Base-by-base conservation (phyloP, 768 basidiomycete genomes). In the Lentinus tigrinus region DNA sequence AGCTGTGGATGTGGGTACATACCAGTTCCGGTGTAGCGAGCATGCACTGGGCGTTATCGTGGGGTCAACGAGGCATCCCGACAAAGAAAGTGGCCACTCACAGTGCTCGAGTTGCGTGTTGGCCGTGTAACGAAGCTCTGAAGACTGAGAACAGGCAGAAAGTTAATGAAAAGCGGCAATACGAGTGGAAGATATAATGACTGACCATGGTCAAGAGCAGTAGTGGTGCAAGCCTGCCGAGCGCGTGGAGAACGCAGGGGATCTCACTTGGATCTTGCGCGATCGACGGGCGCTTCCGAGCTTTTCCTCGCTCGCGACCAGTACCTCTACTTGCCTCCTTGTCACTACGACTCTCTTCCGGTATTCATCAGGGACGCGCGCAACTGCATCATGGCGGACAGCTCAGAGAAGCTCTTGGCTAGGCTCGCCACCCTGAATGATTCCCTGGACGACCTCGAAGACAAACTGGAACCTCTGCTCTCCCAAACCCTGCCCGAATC, bases 21-120 rank as follows among this genome's bases (percentile, higher is more conserved):
- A 93, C 92, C 94, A 38, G 96, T 99, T 42, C 96, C 96, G 24
- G 93, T 94, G 70, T 97, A 97, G 56, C 95, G 84, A 65, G 95
- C 93, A 71, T 98, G 95, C 62, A 98, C 95, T 97, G 62, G 21
- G 21, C 19, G 23, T 57, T 31, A 62, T 24, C 55, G 57, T 60
- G 60, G 64, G 47, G 59, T 47, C 54, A 46, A 66, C 43, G 58
- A 46, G 55, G 24, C 27, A n/a, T 26, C 7, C 17, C 17, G 44
- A 37, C 37, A 51, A 26, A 14, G 13, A 49, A 48, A n/a, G 26
- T 27, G 16, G 27, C 28, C 17, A 81, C 93, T 73, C 67, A 96
- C 95, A 77, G 74, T 97, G 95, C 73, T 97, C 94, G 26, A 95
- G 75, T 72, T 98, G 95, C 13, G 95, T 95, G 71, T 96, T 98